These are phyloP conservation scores for Colletotrichum simmondsii DNA, from an alignment of 2,329 filamentous ascomycete species.

Conservation along the genomic window DNA sequence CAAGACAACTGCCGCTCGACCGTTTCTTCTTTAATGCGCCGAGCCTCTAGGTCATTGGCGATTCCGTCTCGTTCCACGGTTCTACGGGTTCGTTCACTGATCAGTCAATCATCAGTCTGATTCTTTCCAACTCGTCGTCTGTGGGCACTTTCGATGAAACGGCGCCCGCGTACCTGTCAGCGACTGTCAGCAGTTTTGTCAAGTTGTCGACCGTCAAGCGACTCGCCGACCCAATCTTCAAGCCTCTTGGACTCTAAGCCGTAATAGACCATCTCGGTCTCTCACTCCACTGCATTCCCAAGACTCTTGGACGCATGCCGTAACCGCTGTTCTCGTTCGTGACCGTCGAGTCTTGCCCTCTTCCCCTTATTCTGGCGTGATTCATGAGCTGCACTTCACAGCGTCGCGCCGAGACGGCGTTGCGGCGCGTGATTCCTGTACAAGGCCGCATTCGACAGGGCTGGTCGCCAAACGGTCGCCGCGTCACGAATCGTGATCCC, in stretches of 20 bases:
- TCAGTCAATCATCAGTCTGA: no score
- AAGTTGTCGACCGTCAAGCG: neutral
- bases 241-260: no score
- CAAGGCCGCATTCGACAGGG: neutral
- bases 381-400: neutral
- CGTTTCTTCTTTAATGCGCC: constrained; percentile 27
- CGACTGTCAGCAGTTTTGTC: neutral
- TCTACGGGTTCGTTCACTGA: neutral
- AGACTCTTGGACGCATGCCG: no score
- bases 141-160: constrained; percentile 31
- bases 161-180: constrained; percentile 8
- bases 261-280: neutral
- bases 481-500: constrained; percentile 11
- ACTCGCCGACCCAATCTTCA: no score
- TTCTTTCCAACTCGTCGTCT: constrained; percentile 1
- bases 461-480: constrained; percentile 1
- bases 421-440: neutral
- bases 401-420: neutral
- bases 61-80: neutral
- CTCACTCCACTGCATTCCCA: neutral
- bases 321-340: neutral
- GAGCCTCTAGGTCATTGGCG: constrained; percentile 2
- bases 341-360: neutral
- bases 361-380: neutral
- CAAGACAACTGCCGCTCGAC: constrained; percentile 19